Evolutionary conservation across 2,329 filamentous ascomycete species (phyloP), one percentile per base, ranked within the genome.

Genomic region (Leptographium galeiforme): DNA sequence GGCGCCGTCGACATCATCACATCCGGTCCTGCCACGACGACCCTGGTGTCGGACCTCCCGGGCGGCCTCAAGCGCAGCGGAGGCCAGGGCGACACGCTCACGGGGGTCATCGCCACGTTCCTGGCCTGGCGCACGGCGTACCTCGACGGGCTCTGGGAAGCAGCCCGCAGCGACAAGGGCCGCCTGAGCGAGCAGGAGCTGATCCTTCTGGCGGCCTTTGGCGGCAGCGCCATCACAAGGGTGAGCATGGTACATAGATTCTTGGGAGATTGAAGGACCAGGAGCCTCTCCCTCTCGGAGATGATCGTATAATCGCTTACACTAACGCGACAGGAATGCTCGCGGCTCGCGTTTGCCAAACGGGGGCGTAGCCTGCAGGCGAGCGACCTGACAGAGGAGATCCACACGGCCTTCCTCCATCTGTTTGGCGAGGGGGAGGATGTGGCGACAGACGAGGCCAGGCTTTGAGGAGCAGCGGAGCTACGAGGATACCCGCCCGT

Each of bases 11-110:
- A 98, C 68, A 81, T 85, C 59, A 87, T 98, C 32, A 89, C 84
- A 3, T 87, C 95, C 61, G 88, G 90, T 8, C 6, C 38, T 14
- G 3, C 19, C 13, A 72, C 77, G 55, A 75, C 75, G 52, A 95
- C 87, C n/a, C 69, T 90, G 32, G 72, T 85, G 0, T 86, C 84
- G 32, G 89, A 95, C 60, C 70, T 90, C 3, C 70, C 81, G 62
- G 93, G 93, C 10, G 91, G 91, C 1, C 69, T 82, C 66, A 98
- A 98, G 78, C 77, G 93, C 59, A 91, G 87, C 55, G 93, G 91
- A 48, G 93, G 93, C 0, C 93, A 98, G 70, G 93, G 93, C 2
- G 93, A 98, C 69, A 97, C 93, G 5, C 72, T 98, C 59, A 97
- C 93, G 0, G 93, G 93, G 1, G 83, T 83, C 38, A 72, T 98